Conservation (phyloP, 805 yeast species). For the Debaryomyces tyrocola region DNA sequence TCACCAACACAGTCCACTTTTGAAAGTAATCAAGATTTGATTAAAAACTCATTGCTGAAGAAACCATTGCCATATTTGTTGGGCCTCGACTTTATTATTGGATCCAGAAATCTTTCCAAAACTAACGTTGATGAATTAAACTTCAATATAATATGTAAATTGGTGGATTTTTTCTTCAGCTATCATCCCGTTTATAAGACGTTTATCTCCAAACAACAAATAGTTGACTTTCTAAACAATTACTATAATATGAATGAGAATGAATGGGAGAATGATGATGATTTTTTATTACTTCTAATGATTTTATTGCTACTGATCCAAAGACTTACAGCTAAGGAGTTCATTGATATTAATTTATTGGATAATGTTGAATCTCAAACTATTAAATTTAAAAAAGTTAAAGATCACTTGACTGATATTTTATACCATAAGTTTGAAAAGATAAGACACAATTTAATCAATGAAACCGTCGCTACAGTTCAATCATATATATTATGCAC, state of each 20-base stretch:
- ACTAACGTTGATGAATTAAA: constrained; percentile 23
- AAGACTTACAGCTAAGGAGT: constrained; percentile 32
- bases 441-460: constrained; percentile 45
- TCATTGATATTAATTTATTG: constrained; percentile 15
- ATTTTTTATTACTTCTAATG: constrained; percentile 45
- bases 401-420: constrained; percentile 16
- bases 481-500: constrained; percentile 52
- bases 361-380: constrained; percentile 12
- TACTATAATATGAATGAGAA: constrained; percentile 29
- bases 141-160: constrained; percentile 26
- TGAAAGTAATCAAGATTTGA: constrained; percentile 2
- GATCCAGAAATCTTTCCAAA: constrained; percentile 15
- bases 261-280: constrained; percentile 51
- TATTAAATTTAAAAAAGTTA: constrained; percentile 19
- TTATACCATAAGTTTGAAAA: constrained; percentile 43
- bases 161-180: constrained; percentile 45
- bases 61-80: constrained; percentile 30
- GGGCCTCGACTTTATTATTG: constrained; percentile 15
- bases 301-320: constrained; percentile 42
- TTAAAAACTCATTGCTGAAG: constrained; percentile 26
- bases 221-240: constrained; percentile 37
- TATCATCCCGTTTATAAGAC: constrained; percentile 38
- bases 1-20: neutral
- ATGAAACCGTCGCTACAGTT: constrained; percentile 49
- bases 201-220: constrained; percentile 33